Evolutionary conservation across 2,329 filamentous ascomycete genomes (phyloP).

Genomic region (Alternaria metachromatica): DNA sequence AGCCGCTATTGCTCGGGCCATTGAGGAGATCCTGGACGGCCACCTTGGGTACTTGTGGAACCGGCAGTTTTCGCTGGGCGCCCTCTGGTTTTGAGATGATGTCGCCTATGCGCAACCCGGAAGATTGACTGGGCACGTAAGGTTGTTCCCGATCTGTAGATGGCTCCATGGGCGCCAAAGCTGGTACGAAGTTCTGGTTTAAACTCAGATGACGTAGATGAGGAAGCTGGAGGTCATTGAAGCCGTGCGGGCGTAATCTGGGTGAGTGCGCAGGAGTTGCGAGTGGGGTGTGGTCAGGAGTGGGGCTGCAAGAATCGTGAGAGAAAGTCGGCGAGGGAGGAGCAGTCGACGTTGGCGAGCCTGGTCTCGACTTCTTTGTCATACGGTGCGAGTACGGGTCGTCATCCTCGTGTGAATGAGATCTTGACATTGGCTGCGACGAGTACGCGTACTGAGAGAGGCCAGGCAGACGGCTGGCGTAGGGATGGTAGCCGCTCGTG

Average conservation of each 20-base stretch:
- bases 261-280: constrained; percentile 95
- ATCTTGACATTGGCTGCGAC: constrained; percentile 87
- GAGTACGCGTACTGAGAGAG: constrained; percentile 62
- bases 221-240: constrained; percentile 79
- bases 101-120: constrained; percentile 83
- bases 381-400: constrained; percentile 78
- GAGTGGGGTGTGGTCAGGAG: constrained; percentile 97
- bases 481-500: constrained; percentile 55
- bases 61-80: constrained; percentile 86
- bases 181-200: constrained; percentile 64
- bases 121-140: constrained; percentile 62
- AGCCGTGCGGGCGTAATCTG: constrained; percentile 78
- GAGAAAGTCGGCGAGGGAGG: constrained; percentile 97
- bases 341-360: constrained; percentile 93
- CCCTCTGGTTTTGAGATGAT: constrained; percentile 91
- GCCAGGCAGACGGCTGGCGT: constrained; percentile 66
- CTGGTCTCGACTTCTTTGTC: constrained; percentile 88
- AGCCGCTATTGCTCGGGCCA: constrained; percentile 61
- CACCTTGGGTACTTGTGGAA: constrained; percentile 89
- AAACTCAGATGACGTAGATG: constrained; percentile 78
- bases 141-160: constrained; percentile 66
- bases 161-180: constrained; percentile 74
- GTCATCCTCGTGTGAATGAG: constrained; percentile 83
- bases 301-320: constrained; percentile 92
- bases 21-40: constrained; percentile 85